Evolutionary conservation across 2,329 filamentous ascomycete genomes (phyloP).

Genomic region (Drechslerella stenobrocha): DNA sequence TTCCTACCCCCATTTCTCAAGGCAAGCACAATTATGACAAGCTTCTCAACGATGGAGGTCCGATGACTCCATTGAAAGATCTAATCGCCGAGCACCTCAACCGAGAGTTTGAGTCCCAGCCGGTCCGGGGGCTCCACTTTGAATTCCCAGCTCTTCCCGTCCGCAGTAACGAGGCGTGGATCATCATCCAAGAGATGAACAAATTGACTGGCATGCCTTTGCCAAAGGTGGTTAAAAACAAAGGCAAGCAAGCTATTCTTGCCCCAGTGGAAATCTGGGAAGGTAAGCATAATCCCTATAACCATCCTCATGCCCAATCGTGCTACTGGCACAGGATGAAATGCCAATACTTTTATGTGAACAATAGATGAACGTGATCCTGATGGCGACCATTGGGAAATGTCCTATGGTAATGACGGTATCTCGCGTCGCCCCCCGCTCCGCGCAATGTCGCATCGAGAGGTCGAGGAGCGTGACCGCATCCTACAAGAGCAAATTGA

Average conservation of each 20-base stretch:
- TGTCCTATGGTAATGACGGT: neutral
- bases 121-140: too few relatives aligned
- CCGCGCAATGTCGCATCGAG: neutral
- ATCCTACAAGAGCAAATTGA: neutral
- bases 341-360: too few relatives aligned
- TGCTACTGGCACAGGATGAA: too few relatives aligned
- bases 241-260: neutral
- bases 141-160: too few relatives aligned
- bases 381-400: neutral
- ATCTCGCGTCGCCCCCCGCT: neutral
- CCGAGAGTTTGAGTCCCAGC: too few relatives aligned
- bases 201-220: too few relatives aligned
- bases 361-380: neutral
- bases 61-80: constrained; percentile 6
- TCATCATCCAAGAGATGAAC: too few relatives aligned
- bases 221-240: neutral
- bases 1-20: neutral
- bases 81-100: neutral
- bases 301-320: too few relatives aligned
- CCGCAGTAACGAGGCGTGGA: too few relatives aligned
- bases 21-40: neutral
- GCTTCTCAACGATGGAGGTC: neutral
- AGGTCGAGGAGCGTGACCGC: neutral
- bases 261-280: constrained; percentile 3
- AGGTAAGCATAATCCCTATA: constrained; percentile 1